Base-by-base conservation (phyloP, 2,329 filamentous ascomycete species). In the Colletotrichum sp. region DNA sequence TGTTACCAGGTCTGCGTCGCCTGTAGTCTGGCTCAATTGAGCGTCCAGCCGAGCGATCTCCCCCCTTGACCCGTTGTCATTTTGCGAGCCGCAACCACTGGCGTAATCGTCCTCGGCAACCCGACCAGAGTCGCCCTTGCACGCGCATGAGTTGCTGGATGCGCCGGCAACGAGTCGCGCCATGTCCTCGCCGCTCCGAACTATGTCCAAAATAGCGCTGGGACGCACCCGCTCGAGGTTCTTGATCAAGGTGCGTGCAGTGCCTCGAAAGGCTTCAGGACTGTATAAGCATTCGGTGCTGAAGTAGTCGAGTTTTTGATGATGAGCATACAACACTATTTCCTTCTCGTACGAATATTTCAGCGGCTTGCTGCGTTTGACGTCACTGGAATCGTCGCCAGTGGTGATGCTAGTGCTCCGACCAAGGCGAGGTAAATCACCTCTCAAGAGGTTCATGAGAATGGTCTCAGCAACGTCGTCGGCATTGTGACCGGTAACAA, bases 341-440 rank as follows among this genome's bases (percentile, higher is more conserved):
- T 99, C 97, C 87, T 99, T 99, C 84, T 99, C 97, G 83, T 99
- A 99, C 2, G 96, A 96, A 84, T 99, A 99, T 85, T 99, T 99
- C 62, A 99, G 89, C 16, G 97, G 97, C 86, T 99, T 99, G 86
- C 95, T 98, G 78, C 97, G 92, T 87, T 98, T 98, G 79, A 98
- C 96, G 77, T 98, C 95, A 75, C 95, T 96, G n/a, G 90, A 91
- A 36, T 92, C 88, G 80, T 92, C 93, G 55, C 91, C 94, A 4
- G 93, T 99, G 16, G 99, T 89, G 80, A 99, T 99, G 79, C 92
- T 97, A 3, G 97, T 99, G 69, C 95, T 96, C 77, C 97, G 90
- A 16, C 96, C 95, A 13, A 99, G 87, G 34, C 97, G 92, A 1
- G 97, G 95, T 57, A 99, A 85, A 84, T 99, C 97, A 26, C 96